Evolutionary conservation across 2,329 filamentous ascomycete genomes (phyloP).

Genomic region (Nothophoma quercina): DNA sequence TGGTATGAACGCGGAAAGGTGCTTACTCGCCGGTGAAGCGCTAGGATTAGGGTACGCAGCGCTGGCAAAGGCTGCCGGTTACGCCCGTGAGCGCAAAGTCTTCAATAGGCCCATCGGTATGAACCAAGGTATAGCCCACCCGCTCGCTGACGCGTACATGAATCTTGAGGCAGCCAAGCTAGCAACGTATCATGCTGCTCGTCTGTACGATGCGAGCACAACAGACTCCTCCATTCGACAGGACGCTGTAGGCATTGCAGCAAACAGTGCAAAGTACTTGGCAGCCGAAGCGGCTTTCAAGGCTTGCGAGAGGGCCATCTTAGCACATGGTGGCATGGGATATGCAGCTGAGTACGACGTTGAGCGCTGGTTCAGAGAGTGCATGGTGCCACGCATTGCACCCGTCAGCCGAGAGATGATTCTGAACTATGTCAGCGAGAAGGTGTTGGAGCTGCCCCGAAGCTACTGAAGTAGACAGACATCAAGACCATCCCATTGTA

Average conservation of each 20-base stretch:
- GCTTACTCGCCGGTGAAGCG: conserved; percentile 73
- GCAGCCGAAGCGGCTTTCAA: conserved; percentile 68
- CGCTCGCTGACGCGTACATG: conserved; percentile 67
- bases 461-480: conserved; percentile 63
- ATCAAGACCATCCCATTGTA: too few species aligned
- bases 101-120: conserved; percentile 66
- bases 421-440: conserved; percentile 75
- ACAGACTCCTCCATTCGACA: conserved; percentile 25
- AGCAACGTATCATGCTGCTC: conserved; percentile 67
- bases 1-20: conserved; percentile 60
- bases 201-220: conserved; percentile 62
- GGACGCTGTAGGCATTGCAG: conserved; percentile 60
- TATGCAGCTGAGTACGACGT: conserved; percentile 70
- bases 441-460: conserved; percentile 69
- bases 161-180: conserved; percentile 67
- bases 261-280: conserved; percentile 65
- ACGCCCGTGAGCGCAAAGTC: conserved; percentile 60
- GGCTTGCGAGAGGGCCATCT: conserved; percentile 64
- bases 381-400: conserved; percentile 66
- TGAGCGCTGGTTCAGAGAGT: conserved; percentile 66
- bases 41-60: conserved; percentile 80
- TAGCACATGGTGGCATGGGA: conserved; percentile 68
- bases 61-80: conserved; percentile 51
- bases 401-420: conserved; percentile 75
- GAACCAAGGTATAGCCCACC: conserved; percentile 68